A percentile compares a stretch with the other conserved stretches of the same genome.
phyloP scores from a whole-genome alignment of 164 flowering plant genomes.

The Houttuynia cordata region DNA sequence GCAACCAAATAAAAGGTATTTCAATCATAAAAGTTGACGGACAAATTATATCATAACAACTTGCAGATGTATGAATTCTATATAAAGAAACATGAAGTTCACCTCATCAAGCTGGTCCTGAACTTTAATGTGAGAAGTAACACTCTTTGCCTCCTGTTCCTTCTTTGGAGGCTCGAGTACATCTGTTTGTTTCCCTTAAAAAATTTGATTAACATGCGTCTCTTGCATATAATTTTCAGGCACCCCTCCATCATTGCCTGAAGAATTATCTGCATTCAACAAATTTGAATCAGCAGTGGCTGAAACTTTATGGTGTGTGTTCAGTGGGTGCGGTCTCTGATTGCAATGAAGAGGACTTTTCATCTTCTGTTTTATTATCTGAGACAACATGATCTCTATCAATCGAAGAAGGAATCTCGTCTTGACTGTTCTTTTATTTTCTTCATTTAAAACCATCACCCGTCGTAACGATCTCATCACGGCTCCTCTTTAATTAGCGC shows the following conservation, averaged over 20 bases:
- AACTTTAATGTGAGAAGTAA: slow-evolving; percentile 31
- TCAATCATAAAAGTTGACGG: slow-evolving; percentile 8
- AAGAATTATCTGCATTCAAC: slow-evolving; percentile 22
- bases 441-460: no score
- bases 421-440: no score
- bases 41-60: neutral
- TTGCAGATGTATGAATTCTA: neutral
- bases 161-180: slow-evolving; percentile 13
- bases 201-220: slow-evolving; percentile 15
- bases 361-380: slow-evolving; percentile 19
- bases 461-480: no score
- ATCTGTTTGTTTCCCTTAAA: slow-evolving; percentile 22
- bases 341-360: slow-evolving; percentile 19
- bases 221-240: slow-evolving; percentile 22
- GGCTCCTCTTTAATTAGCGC: no score
- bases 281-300: slow-evolving; percentile 21
- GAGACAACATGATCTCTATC: slow-evolving; percentile 26
- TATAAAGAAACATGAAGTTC: slow-evolving; percentile 9
- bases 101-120: slow-evolving; percentile 98
- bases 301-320: slow-evolving; percentile 22
- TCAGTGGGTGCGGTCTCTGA: slow-evolving; percentile 12
- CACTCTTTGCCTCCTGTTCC: slow-evolving; percentile 24
- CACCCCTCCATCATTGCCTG: slow-evolving; percentile 25
- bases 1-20: slow-evolving; percentile 24
- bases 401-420: slow-evolving; percentile 18